These are phyloP conservation scores for Chytriomyces confervae DNA, from an alignment of 192 early-diverging fungal genomes.

Conservation along the genomic window DNA sequence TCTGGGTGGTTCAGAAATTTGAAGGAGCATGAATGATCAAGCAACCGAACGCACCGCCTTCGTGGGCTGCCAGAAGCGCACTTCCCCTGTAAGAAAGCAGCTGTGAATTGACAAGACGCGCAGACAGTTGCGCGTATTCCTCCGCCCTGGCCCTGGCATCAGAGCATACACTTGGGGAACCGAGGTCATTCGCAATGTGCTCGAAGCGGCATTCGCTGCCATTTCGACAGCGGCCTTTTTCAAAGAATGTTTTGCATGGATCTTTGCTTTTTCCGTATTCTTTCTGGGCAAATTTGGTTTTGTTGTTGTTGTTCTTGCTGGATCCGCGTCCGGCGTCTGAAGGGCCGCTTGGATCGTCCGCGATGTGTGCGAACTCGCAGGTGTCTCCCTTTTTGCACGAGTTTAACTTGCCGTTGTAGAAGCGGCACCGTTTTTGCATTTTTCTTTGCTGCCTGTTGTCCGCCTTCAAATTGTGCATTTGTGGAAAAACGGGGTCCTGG, in stretches of 20 bases:
- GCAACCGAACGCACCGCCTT: neutral
- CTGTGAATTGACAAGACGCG: neutral
- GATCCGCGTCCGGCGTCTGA: neutral
- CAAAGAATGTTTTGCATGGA: constrained; percentile 6
- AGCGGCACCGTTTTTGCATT: constrained; percentile 8
- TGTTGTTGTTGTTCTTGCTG: neutral
- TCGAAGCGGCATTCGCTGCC: constrained; percentile 12
- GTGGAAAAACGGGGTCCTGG: too few species aligned
- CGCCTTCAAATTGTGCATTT: too few species aligned
- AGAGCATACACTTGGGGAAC: neutral
- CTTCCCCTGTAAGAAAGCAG: neutral
- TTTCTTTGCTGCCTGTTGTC: too few species aligned
- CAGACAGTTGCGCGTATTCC: neutral
- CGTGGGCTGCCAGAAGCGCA: too few species aligned
- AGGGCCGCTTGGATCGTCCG: neutral
- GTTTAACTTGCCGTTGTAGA: constrained; percentile 4
- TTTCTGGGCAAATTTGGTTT: neutral
- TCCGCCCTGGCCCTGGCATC: neutral
- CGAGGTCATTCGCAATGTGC: neutral
- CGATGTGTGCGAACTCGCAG: neutral
- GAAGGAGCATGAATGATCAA: neutral
- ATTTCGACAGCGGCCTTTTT: neutral
- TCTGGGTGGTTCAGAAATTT: neutral
- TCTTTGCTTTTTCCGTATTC: neutral
- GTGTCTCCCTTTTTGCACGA: neutral